phyloP scores from a whole-genome alignment of 192 early-diverging fungal genomes.

The Haplosporangium gracile region DNA sequence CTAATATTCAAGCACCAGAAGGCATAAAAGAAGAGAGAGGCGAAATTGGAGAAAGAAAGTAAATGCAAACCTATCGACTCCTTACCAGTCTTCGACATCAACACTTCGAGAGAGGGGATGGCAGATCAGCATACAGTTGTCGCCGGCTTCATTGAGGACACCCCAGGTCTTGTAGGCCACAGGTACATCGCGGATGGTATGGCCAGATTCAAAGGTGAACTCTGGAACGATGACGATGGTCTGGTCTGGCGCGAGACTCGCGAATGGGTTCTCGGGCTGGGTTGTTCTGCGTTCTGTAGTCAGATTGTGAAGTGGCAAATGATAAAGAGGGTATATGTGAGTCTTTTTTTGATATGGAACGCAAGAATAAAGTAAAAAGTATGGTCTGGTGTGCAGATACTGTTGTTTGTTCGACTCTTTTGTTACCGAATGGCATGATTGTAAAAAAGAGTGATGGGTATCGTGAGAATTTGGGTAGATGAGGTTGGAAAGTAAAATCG shows the following conservation, averaged over 20 bases:
- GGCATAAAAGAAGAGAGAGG: not conserved
- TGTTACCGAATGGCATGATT: conserved; percentile 14
- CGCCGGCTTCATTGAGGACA: conserved; percentile 73
- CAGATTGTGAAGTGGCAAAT: not conserved
- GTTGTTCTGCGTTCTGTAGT: conserved; percentile 14
- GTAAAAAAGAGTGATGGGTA: not conserved
- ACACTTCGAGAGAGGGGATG: conserved; percentile 95
- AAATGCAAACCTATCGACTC: not conserved
- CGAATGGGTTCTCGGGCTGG: conserved; percentile 68
- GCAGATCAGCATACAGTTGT: conserved; percentile 96
- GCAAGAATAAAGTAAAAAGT: not conserved
- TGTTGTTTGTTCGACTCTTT: too few species aligned
- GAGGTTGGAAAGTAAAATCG: not conserved
- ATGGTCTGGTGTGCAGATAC: too few species aligned
- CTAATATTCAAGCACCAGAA: not conserved
- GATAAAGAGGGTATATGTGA: not conserved
- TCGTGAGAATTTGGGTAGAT: not conserved
- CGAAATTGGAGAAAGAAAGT: not conserved
- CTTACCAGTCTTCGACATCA: conserved; percentile 95
- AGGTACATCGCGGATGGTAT: conserved; percentile 78
- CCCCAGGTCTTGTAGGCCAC: conserved; percentile 99
- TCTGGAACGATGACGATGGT: conserved; percentile 72
- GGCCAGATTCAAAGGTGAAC: conserved; percentile 86
- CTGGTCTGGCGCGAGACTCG: conserved; percentile 73
- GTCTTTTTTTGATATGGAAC: not conserved